These are phyloP conservation scores for Phytophthora crassamura DNA, from an alignment of 352 stramenopile species.

Conservation along the genomic window DNA sequence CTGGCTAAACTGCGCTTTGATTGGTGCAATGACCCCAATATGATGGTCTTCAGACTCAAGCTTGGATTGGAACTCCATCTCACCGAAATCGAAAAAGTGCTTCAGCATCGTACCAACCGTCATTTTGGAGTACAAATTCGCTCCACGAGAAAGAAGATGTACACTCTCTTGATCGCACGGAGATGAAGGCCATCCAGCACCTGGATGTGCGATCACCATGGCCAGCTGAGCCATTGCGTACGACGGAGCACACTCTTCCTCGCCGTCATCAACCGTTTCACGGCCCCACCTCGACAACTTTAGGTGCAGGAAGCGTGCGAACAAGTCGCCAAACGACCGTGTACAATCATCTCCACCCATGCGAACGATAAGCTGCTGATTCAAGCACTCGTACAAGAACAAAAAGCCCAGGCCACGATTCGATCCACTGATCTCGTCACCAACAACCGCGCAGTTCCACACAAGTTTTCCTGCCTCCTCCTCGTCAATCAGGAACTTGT, in stretches of 20 bases:
- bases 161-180: constrained; percentile 75
- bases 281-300: constrained; percentile 87
- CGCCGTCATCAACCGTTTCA: constrained; percentile 84
- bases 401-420: constrained; percentile 83
- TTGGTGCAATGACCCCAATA: constrained; percentile 50
- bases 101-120: constrained; percentile 83
- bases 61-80: constrained; percentile 70
- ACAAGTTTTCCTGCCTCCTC: constrained; percentile 82
- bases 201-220: constrained; percentile 67
- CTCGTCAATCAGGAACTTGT: constrained; percentile 77
- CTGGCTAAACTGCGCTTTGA: constrained; percentile 75
- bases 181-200: constrained; percentile 60
- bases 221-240: constrained; percentile 81
- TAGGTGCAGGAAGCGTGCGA: constrained; percentile 78
- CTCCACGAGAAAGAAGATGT: constrained; percentile 72
- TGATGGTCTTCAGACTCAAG: constrained; percentile 67
- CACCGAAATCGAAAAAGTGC: constrained; percentile 82
- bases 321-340: constrained; percentile 80
- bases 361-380: constrained; percentile 66
- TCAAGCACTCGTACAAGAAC: constrained; percentile 87
- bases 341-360: constrained; percentile 79
- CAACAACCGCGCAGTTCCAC: constrained; percentile 84
- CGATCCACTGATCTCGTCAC: constrained; percentile 82
- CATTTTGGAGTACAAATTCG: constrained; percentile 85
- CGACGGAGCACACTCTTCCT: constrained; percentile 80